phyloP scores from a whole-genome alignment of 208 protist genomes.

The Trichomonas tenax region DNA sequence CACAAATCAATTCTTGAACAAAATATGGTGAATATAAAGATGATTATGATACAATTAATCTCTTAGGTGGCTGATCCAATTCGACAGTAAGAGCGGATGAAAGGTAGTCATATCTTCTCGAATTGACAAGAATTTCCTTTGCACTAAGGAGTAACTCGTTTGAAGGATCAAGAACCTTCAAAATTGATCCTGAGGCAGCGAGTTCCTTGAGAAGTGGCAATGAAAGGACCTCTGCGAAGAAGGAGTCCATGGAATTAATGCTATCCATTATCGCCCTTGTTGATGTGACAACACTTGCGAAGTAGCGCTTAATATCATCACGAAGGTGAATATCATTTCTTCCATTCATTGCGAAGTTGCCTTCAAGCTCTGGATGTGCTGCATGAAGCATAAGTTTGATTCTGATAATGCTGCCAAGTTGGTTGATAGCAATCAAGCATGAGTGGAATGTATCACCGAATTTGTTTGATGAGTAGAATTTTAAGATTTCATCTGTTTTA shows the following conservation, averaged over 20 bases:
- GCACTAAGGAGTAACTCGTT: not conserved
- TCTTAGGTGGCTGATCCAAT: not conserved
- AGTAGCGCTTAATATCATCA: not conserved
- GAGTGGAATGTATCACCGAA: not conserved
- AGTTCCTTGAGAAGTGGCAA: not conserved
- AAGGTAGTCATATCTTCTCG: not conserved
- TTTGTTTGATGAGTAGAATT: not conserved
- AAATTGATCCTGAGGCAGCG: not conserved
- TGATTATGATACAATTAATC: not conserved
- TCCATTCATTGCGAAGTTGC: not conserved
- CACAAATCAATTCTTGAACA: too few species aligned
- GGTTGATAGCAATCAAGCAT: not conserved
- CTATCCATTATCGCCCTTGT: not conserved
- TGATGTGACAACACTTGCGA: not conserved
- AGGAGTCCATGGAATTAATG: not conserved
- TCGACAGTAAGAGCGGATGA: not conserved
- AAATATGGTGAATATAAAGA: too few species aligned
- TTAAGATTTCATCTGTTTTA: not conserved
- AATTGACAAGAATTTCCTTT: not conserved
- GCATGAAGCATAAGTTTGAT: not conserved
- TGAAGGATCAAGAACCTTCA: not conserved
- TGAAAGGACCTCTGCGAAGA: not conserved
- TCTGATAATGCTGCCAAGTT: not conserved
- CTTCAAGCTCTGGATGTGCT: not conserved
- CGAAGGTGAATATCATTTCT: not conserved